A percentile compares a stretch with the other conserved stretches of the same genome.
Evolutionary conservation across 305 asterid genomes (phyloP).

Genomic region (Plantago coronopus): DNA sequence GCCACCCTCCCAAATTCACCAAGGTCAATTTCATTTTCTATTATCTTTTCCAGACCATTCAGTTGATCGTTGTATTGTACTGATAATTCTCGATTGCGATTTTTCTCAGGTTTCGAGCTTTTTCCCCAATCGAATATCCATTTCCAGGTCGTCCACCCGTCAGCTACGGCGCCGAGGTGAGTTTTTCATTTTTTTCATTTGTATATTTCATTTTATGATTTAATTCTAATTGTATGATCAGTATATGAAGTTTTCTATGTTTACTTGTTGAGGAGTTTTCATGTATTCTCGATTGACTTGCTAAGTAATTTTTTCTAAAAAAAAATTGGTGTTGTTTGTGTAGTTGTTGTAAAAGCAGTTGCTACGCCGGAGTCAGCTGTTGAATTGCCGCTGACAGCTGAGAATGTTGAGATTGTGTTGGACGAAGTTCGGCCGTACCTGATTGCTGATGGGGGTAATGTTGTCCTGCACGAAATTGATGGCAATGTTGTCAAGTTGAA

Average conservation of each 20-base stretch:
- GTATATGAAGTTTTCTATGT: not conserved
- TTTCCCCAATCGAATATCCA: constrained; percentile 36
- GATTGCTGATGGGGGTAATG: constrained; percentile 96
- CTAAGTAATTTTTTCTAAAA: too few species aligned
- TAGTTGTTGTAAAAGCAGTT: constrained; percentile 76
- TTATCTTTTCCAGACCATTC: not conserved
- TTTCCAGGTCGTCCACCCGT: constrained; percentile 20
- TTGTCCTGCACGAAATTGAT: constrained; percentile 90
- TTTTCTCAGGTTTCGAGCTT: constrained; percentile 48
- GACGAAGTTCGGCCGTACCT: constrained; percentile 95
- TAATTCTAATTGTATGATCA: not conserved
- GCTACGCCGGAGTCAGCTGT: constrained; percentile 67
- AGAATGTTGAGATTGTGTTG: constrained; percentile 81
- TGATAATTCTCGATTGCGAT: not conserved
- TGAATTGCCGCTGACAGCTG: constrained; percentile 83
- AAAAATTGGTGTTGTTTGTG: constrained; percentile 17
- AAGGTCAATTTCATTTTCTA: constrained; percentile 30
- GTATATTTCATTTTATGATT: constrained; percentile 9
- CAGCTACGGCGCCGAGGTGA: constrained; percentile 26
- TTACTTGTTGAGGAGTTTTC: not conserved
- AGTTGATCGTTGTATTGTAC: not conserved
- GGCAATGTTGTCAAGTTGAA: constrained; percentile 85
- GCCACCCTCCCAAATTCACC: constrained; percentile 31
- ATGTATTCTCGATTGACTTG: too few species aligned
- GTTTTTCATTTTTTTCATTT: not conserved